Conservation (phyloP, 2,329 filamentous ascomycete species). For the Dothistroma septosporum region DNA sequence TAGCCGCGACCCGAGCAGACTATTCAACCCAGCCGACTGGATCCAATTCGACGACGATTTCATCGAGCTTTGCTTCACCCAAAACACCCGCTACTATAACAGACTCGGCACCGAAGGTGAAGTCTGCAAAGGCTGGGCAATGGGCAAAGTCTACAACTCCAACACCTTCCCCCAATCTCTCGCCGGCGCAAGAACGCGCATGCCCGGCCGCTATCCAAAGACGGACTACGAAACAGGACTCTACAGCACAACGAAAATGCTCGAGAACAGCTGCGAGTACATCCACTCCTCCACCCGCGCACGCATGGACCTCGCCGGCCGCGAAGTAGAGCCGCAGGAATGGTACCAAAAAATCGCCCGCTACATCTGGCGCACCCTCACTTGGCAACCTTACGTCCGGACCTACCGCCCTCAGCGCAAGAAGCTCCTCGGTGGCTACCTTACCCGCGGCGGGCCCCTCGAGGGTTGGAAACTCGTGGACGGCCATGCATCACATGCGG, state of each 20-base stretch:
- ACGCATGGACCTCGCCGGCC: conserved; percentile 33
- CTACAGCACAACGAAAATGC: conserved; percentile 17
- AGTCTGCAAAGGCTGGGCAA: conserved; percentile 29
- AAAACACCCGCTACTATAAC: conserved; percentile 25
- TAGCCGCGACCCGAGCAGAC: conserved; percentile 20
- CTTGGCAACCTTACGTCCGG: conserved; percentile 12
- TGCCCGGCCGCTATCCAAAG: conserved; percentile 32
- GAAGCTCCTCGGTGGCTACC: conserved; percentile 12
- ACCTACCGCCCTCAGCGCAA: conserved; percentile 25
- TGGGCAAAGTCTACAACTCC: conserved; percentile 35
- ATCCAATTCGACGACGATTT: conserved; percentile 36
- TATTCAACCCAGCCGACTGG: conserved; percentile 31
- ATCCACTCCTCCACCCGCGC: conserved; percentile 36
- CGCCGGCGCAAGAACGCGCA: conserved; percentile 27
- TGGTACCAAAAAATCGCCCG: conserved; percentile 16
- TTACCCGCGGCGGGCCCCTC: conserved; percentile 25
- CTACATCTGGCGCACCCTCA: conserved; percentile 21
- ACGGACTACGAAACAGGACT: conserved; percentile 30
- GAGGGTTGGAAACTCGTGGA: conserved; percentile 33
- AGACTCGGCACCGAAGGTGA: conserved; percentile 13
- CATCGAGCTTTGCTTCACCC: conserved; percentile 29
- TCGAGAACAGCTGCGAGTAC: conserved; percentile 33
- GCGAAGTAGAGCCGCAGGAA: conserved; percentile 28
- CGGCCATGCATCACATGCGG: conserved; percentile 23
- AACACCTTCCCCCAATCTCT: conserved; percentile 34